Conservation (phyloP, 495 filamentous ascomycete genomes). For the Podospora appendiculata region DNA sequence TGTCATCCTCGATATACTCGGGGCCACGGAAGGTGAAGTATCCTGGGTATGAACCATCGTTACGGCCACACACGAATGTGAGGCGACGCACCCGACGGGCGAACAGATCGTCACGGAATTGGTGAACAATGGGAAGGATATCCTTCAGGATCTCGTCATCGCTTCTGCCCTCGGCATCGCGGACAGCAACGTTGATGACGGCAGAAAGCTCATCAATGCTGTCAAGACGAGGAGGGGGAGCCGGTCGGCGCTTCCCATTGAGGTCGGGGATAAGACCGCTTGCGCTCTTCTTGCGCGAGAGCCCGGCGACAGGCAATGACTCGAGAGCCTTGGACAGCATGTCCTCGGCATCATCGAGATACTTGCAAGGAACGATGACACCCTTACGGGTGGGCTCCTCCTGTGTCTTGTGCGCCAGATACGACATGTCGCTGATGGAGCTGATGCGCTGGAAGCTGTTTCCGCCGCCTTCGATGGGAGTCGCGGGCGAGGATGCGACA, state of each 20-base stretch:
- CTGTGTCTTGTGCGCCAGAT: slow-evolving; percentile 58
- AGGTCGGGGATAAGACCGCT: slow-evolving; percentile 64
- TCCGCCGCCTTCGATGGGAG: slow-evolving; percentile 50
- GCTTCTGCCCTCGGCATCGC: slow-evolving; percentile 79
- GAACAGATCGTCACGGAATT: slow-evolving; percentile 76
- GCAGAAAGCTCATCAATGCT: slow-evolving; percentile 71
- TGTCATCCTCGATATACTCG: slow-evolving; percentile 78
- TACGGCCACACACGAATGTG: slow-evolving; percentile 93
- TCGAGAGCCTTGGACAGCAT: slow-evolving; percentile 73
- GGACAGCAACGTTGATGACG: slow-evolving; percentile 85
- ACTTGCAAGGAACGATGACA: slow-evolving; percentile 87
- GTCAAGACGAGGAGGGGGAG: slow-evolving; percentile 29
- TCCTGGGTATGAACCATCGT: slow-evolving; percentile 88
- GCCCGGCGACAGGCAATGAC: slow-evolving; percentile 54
- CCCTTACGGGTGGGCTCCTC: slow-evolving; percentile 81
- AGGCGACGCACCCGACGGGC: slow-evolving; percentile 75
- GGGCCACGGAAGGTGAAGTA: slow-evolving; percentile 98
- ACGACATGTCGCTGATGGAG: slow-evolving; percentile 96
- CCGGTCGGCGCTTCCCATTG: slow-evolving; percentile 59
- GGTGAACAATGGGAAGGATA: slow-evolving; percentile 66
- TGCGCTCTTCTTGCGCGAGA: slow-evolving; percentile 29
- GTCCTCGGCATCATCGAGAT: slow-evolving; percentile 90
- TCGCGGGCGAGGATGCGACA: slow-evolving; percentile 77
- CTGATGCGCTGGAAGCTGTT: slow-evolving; percentile 66
- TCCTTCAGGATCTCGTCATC: slow-evolving; percentile 73